These are phyloP conservation scores for Pythium brassicae DNA, from an alignment of 352 stramenopile genomes.

Conservation along the genomic window DNA sequence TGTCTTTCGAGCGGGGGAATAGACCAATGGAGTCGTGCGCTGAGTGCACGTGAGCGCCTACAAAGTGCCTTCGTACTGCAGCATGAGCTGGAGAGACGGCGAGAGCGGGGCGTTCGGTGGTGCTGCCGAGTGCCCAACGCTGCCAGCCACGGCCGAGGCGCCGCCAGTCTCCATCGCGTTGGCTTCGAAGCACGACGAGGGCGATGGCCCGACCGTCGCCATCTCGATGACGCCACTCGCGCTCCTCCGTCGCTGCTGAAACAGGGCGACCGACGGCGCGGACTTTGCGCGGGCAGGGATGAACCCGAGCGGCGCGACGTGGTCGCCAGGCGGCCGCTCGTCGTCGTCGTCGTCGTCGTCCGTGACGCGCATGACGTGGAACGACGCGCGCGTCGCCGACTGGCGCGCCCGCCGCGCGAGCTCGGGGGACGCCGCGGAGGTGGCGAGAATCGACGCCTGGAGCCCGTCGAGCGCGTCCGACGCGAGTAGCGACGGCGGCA, in stretches of 20 bases:
- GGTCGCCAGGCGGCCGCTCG: too few species aligned
- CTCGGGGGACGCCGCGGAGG: slow-evolving; percentile 8
- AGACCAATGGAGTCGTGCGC: not conserved
- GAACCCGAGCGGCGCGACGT: not conserved
- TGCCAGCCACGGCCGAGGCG: too few species aligned
- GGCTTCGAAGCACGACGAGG: not conserved
- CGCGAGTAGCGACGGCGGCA: too few species aligned
- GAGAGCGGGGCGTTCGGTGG: not conserved
- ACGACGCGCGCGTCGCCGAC: slow-evolving; percentile 4
- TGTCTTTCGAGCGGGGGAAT: not conserved
- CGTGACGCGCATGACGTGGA: slow-evolving; percentile 3
- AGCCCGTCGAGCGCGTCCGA: slow-evolving; percentile 5
- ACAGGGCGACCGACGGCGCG: not conserved
- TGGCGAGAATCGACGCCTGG: slow-evolving; percentile 13
- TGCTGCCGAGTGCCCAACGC: too few species aligned
- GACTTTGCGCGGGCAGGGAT: slow-evolving; percentile 3
- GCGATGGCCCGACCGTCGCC: too few species aligned
- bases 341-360: not conserved
- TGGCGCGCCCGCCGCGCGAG: slow-evolving; percentile 4
- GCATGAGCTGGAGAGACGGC: slow-evolving; percentile 6
- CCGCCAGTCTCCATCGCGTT: not conserved
- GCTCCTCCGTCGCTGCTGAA: not conserved
- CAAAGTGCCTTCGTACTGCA: slow-evolving; percentile 16
- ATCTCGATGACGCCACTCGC: not conserved
- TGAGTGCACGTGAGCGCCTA: too few species aligned